phyloP scores from a whole-genome alignment of 2,329 filamentous ascomycete species.

The Penicillium decumbens region DNA sequence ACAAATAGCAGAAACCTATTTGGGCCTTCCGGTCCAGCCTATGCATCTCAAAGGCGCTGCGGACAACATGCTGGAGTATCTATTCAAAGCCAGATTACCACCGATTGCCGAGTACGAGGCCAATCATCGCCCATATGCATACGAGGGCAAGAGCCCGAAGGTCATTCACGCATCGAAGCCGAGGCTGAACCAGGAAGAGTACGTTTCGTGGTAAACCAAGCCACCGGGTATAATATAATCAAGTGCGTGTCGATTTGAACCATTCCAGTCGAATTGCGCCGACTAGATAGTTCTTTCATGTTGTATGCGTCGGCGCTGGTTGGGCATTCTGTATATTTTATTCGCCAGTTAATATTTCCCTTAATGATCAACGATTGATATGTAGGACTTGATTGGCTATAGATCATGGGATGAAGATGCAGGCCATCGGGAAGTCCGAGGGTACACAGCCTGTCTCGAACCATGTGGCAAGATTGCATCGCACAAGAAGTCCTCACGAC shows the following conservation, averaged over 20 bases:
- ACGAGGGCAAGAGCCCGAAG: background rate
- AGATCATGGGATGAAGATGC: background rate
- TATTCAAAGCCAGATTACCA: constrained; percentile 1
- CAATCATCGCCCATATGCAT: background rate
- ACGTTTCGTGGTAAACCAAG: constrained; percentile 19
- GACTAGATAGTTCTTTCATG: no score
- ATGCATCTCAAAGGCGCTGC: background rate
- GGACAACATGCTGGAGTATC: background rate
- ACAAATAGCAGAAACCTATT: background rate
- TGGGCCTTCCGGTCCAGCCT: background rate
- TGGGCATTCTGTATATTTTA: background rate
- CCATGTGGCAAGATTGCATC: constrained; percentile 4
- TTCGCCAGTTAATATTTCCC: background rate
- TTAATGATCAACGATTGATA: background rate
- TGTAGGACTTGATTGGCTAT: no score
- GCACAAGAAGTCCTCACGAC: background rate
- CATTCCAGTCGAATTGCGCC: constrained; percentile 8
- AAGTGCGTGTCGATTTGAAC: constrained; percentile 18
- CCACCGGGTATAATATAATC: constrained; percentile 22
- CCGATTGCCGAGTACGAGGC: constrained; percentile 1
- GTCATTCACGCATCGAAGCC: constrained; percentile 5
- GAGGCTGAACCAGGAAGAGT: constrained; percentile 5
- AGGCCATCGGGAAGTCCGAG: background rate
- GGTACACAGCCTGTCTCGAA: background rate
- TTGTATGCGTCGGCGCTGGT: background rate